Percentiles rank a stretch among this genome's conserved stretches.
Conservation (phyloP, 768 basidiomycete genomes). For the Mycena filopes region DNA sequence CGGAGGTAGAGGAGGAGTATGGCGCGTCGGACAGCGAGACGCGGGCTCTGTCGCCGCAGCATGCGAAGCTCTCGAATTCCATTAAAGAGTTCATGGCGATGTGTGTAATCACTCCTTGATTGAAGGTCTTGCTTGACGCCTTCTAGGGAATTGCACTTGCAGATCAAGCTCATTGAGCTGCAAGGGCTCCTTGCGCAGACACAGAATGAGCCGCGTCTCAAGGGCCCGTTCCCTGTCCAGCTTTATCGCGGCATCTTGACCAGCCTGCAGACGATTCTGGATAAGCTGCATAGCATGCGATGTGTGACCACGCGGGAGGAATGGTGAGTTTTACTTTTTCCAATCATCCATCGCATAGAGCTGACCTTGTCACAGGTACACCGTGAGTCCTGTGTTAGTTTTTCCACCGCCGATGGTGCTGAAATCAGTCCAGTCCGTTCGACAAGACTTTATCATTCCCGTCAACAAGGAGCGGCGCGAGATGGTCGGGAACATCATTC, state of each 20-base stretch:
- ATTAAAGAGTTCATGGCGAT: constrained; percentile 93
- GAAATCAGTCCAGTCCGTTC: constrained; percentile 66
- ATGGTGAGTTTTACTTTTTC: constrained; percentile 64
- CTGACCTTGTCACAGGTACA: constrained; percentile 63
- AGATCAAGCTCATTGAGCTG: constrained; percentile 88
- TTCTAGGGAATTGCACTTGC: constrained; percentile 92
- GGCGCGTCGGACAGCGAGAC: constrained; percentile 39
- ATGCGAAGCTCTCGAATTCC: constrained; percentile 65
- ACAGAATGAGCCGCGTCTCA: constrained; percentile 92
- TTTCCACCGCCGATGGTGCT: constrained; percentile 2
- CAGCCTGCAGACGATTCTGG: constrained; percentile 86
- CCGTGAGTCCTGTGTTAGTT: constrained; percentile 54
- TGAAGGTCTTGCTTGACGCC: neutral
- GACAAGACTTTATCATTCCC: constrained; percentile 89
- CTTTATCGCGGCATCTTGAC: constrained; percentile 87
- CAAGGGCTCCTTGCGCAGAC: constrained; percentile 89
- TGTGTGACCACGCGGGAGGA: constrained; percentile 97
- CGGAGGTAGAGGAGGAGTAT: constrained; percentile 38
- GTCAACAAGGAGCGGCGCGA: constrained; percentile 91
- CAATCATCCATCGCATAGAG: constrained; percentile 22
- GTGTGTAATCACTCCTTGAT: constrained; percentile 54
- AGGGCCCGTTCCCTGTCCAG: constrained; percentile 92
- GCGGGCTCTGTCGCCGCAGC: constrained; percentile 47
- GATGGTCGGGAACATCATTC: constrained; percentile 95
- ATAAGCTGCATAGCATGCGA: constrained; percentile 93